A percentile compares a stretch with the other conserved stretches of the same genome.
These are phyloP conservation scores for Zancudomyces culisetae DNA, from an alignment of 371 early-diverging fungal genomes.

Conservation along the genomic window DNA sequence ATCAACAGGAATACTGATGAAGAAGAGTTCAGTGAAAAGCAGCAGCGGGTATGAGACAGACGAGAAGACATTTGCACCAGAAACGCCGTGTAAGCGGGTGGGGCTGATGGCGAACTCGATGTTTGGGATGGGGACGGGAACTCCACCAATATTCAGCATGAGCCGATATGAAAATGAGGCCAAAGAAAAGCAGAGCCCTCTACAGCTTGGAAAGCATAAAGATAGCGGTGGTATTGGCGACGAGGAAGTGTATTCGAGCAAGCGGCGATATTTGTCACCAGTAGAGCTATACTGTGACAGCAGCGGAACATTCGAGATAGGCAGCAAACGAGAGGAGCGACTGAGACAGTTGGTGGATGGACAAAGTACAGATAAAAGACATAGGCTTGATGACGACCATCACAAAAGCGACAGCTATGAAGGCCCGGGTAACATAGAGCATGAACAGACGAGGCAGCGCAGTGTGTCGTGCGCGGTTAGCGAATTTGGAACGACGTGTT, in stretches of 20 bases:
- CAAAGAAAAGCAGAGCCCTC: conserved; percentile 4
- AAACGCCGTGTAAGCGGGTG: conserved; percentile 20
- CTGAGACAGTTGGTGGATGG: neutral
- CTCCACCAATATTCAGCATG: conserved; percentile 3
- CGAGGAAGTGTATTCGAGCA: conserved; percentile 17
- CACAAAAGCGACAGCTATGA: too few relatives aligned
- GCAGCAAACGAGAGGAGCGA: conserved; percentile 3
- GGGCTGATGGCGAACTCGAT: conserved; percentile 4
- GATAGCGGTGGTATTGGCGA: conserved; percentile 12
- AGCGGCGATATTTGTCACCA: conserved; percentile 18
- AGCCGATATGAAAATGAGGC: neutral
- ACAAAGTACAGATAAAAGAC: neutral
- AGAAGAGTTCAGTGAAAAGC: conserved; percentile 13
- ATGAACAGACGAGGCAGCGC: too few relatives aligned
- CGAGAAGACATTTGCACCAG: conserved; percentile 13
- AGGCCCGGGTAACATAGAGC: too few relatives aligned
- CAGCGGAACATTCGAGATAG: conserved; percentile 4
- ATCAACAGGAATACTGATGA: conserved; percentile 22
- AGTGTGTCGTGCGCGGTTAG: neutral
- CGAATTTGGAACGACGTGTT: conserved; percentile 18
- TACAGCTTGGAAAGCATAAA: conserved; percentile 24
- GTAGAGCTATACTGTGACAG: neutral
- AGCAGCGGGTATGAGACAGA: conserved; percentile 4
- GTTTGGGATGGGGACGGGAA: neutral
- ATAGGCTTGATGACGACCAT: conserved; percentile 16